Percentiles rank a stretch among this genome's conserved stretches.
phyloP scores from a whole-genome alignment of 768 basidiomycete genomes.

The Tricholoma sp. region DNA sequence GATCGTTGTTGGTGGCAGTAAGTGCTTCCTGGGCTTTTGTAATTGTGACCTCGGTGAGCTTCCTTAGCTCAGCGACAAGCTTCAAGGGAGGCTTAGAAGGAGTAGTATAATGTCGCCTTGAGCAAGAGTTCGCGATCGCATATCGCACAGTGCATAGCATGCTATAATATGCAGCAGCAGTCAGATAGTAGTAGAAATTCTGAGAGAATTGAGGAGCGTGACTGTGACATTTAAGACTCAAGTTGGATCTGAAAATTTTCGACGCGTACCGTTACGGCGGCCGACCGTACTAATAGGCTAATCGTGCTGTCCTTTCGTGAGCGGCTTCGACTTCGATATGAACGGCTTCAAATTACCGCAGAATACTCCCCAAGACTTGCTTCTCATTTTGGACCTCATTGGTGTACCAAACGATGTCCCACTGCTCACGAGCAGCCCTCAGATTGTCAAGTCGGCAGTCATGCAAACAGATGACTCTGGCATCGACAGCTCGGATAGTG shows the following conservation, averaged over 20 bases:
- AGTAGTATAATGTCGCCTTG: conserved; percentile 49
- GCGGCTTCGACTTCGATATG: conserved; percentile 19
- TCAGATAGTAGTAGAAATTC: background rate
- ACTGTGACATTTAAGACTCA: conserved; percentile 1
- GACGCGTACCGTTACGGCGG: conserved; percentile 8
- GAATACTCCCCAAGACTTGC: conserved; percentile 65
- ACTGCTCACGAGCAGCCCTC: background rate
- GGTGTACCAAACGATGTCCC: conserved; percentile 24
- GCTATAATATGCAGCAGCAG: no score
- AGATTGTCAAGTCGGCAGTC: background rate
- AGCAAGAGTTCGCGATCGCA: conserved; percentile 13
- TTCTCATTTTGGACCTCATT: conserved; percentile 66
- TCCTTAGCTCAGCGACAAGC: conserved; percentile 83
- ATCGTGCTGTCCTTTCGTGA: background rate
- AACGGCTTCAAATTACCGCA: conserved; percentile 56
- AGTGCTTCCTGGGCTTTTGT: conserved; percentile 89
- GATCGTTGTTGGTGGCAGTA: conserved; percentile 62
- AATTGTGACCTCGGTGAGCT: conserved; percentile 76
- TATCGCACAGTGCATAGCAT: conserved; percentile 14
- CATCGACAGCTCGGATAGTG: conserved; percentile 50
- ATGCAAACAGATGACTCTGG: conserved; percentile 35
- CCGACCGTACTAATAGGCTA: background rate
- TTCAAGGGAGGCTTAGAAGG: conserved; percentile 57
- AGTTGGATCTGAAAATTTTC: conserved; percentile 2
- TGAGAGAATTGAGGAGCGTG: background rate